These are phyloP conservation scores for Hypoxylon intermedium DNA, from an alignment of 495 filamentous ascomycete genomes.

Conservation along the genomic window DNA sequence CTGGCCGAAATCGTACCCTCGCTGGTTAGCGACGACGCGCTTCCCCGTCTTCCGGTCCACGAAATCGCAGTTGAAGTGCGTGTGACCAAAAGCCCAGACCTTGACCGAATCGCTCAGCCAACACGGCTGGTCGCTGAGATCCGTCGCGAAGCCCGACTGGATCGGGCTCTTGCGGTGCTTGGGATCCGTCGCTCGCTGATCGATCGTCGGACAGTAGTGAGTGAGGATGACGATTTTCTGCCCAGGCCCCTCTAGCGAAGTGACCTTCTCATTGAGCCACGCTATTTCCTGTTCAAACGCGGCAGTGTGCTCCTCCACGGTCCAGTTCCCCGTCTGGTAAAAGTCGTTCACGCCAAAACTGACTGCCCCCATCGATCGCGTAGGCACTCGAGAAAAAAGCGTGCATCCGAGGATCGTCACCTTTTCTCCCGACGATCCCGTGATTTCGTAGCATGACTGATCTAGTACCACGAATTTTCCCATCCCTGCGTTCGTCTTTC, in stretches of 20 bases:
- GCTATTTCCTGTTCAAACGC: constrained; percentile 52
- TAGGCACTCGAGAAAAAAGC: constrained; percentile 51
- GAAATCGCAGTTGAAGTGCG: constrained; percentile 54
- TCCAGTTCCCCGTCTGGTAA: constrained; percentile 56
- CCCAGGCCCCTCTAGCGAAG: constrained; percentile 43
- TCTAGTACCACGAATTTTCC: constrained; percentile 59
- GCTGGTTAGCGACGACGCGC: constrained; percentile 43
- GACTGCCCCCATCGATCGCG: constrained; percentile 38
- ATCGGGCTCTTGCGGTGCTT: constrained; percentile 51
- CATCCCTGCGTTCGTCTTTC: constrained; percentile 8
- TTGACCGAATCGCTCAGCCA: constrained; percentile 53
- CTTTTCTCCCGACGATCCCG: background rate
- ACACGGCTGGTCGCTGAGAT: constrained; percentile 48
- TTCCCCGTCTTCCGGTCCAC: constrained; percentile 13
- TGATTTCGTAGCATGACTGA: constrained; percentile 47
- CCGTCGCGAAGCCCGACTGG: constrained; percentile 54
- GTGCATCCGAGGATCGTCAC: constrained; percentile 60
- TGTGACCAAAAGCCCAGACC: constrained; percentile 66
- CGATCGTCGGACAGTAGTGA: constrained; percentile 59
- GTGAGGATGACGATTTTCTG: constrained; percentile 57
- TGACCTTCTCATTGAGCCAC: constrained; percentile 61
- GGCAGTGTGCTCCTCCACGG: constrained; percentile 50
- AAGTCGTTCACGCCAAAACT: constrained; percentile 57
- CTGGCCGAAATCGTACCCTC: constrained; percentile 40
- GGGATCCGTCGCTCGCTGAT: constrained; percentile 49